These are phyloP conservation scores for Ustilago sp. DNA, from an alignment of 1,284 basidiomycete genomes.

Conservation along the genomic window DNA sequence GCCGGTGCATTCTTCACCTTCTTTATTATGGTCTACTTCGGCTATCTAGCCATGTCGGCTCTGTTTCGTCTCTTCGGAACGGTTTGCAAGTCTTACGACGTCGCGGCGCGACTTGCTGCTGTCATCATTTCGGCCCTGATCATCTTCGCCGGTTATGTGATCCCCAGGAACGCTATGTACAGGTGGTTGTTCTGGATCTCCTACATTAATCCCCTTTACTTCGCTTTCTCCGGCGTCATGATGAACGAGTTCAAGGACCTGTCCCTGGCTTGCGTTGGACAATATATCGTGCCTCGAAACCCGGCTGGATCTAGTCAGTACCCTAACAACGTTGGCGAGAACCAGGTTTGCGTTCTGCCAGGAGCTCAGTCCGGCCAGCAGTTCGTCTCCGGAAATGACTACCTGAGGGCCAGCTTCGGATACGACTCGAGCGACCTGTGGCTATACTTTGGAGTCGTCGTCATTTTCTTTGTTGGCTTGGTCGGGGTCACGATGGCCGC, in stretches of 20 bases:
- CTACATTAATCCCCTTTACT: slow-evolving; percentile 71
- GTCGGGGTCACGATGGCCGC: slow-evolving; percentile 61
- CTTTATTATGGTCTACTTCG: slow-evolving; percentile 56
- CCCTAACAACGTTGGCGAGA: slow-evolving; percentile 30
- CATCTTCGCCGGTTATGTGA: slow-evolving; percentile 78
- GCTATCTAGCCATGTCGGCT: slow-evolving; percentile 70
- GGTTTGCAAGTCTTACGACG: slow-evolving; percentile 43
- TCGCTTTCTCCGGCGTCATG: slow-evolving; percentile 74
- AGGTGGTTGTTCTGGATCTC: slow-evolving; percentile 70
- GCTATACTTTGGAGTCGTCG: slow-evolving; percentile 57
- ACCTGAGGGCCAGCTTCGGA: slow-evolving; percentile 48
- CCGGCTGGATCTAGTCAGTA: slow-evolving; percentile 33
- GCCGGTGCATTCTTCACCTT: slow-evolving; percentile 68
- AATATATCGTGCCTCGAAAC: slow-evolving; percentile 56
- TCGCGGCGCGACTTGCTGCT: slow-evolving; percentile 72
- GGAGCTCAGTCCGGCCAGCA: slow-evolving; percentile 39
- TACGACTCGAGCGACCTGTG: slow-evolving; percentile 38
- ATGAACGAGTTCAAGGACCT: slow-evolving; percentile 73
- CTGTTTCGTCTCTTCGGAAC: slow-evolving; percentile 76
- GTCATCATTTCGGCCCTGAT: slow-evolving; percentile 76
- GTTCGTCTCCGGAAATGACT: slow-evolving; percentile 46
- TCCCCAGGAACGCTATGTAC: slow-evolving; percentile 72
- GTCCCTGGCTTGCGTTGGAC: slow-evolving; percentile 42
- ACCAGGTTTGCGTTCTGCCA: slow-evolving; percentile 53
- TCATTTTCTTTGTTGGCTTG: slow-evolving; percentile 57